A percentile compares a stretch with the other conserved stretches of the same genome.
Evolutionary conservation across 129 eudicot genomes (phyloP).

Genomic region (Calendula officinalis): DNA sequence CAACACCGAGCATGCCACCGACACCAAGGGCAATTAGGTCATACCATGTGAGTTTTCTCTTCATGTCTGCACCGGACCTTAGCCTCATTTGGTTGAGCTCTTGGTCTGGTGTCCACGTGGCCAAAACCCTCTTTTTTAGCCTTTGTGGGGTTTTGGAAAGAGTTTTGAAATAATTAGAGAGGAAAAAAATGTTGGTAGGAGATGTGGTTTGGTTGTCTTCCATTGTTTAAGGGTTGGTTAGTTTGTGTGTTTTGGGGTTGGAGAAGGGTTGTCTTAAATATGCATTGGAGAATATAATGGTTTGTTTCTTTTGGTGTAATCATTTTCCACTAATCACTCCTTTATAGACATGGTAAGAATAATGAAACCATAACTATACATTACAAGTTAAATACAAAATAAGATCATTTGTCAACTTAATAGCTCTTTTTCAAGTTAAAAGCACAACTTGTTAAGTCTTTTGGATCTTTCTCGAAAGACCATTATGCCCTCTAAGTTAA

Average conservation of each 20-base stretch:
- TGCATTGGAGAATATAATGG: conserved; percentile 40
- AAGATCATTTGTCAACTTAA: not conserved
- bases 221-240: conserved; percentile 28
- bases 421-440: not conserved
- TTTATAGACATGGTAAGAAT: conserved; percentile 21
- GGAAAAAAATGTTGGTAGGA: conserved; percentile 23
- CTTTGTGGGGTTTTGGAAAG: conserved; percentile 62
- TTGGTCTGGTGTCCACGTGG: conserved; percentile 87
- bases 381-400: not conserved
- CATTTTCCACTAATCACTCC: conserved; percentile 26
- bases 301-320: conserved; percentile 30
- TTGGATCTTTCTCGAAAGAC: conserved; percentile 12
- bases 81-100: conserved; percentile 71
- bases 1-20: conserved; percentile 90
- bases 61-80: conserved; percentile 92
- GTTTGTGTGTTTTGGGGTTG: conserved; percentile 25
- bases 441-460: conserved; percentile 3
- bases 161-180: conserved; percentile 42
- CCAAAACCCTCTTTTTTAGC: conserved; percentile 54
- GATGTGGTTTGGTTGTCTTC: conserved; percentile 36
- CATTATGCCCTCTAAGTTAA: conserved; percentile 26
- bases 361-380: conserved; percentile 16
- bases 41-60: conserved; percentile 66
- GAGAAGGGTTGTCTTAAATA: conserved; percentile 41
- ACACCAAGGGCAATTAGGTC: conserved; percentile 72